Conservation (phyloP, 805 yeast genomes). For the Saturnispora dispora region DNA sequence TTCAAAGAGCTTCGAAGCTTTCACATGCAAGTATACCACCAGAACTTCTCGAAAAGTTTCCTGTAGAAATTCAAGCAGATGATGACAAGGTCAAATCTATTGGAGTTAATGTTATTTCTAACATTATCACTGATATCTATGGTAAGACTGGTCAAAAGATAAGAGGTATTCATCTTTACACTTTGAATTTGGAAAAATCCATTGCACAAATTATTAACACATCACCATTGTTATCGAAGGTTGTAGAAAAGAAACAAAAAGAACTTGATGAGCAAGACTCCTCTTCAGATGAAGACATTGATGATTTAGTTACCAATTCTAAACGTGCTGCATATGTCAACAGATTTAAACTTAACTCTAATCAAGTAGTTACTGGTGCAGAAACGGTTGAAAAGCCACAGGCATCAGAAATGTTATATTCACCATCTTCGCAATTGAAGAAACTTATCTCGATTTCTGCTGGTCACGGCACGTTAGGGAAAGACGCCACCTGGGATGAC, state of each 20-base stretch:
- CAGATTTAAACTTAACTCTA: conserved; percentile 24
- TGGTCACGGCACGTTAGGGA: conserved; percentile 76
- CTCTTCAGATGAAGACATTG: conserved; percentile 27
- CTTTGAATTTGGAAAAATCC: conserved; percentile 86
- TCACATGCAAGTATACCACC: conserved; percentile 80
- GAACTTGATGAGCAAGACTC: conserved; percentile 34
- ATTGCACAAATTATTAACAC: conserved; percentile 73
- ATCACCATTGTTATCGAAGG: conserved; percentile 43
- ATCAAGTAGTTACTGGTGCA: conserved; percentile 24
- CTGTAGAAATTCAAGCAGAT: conserved; percentile 52
- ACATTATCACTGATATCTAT: conserved; percentile 52
- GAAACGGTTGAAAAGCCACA: conserved; percentile 12
- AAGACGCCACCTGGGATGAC: conserved; percentile 95
- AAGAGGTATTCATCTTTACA: conserved; percentile 87
- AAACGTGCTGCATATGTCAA: conserved; percentile 30
- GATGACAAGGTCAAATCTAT: conserved; percentile 71
- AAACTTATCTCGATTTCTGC: conserved; percentile 68
- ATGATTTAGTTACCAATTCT: conserved; percentile 23
- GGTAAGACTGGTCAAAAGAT: conserved; percentile 45
- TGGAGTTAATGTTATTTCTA: conserved; percentile 67
- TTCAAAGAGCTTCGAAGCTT: conserved; percentile 79
- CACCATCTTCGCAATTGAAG: conserved; percentile 34
- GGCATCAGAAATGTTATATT: conserved; percentile 12
- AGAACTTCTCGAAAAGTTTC: conserved; percentile 42
- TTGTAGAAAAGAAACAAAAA: conserved; percentile 31